Evolutionary conservation across 495 filamentous ascomycete species (phyloP).

Genomic region (Tuber borchii): DNA sequence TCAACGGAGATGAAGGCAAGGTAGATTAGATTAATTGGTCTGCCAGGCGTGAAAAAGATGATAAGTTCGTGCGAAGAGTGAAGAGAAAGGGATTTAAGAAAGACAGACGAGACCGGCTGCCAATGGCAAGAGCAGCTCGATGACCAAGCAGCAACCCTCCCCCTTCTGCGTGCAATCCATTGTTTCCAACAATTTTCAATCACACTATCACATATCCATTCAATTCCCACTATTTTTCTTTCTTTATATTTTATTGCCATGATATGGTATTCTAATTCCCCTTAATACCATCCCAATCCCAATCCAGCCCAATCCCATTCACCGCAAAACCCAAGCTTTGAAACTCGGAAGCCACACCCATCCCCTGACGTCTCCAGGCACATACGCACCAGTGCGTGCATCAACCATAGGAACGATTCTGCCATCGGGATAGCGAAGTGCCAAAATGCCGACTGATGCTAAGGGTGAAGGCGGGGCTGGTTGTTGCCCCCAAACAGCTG

Average conservation of each 20-base stretch:
- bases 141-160: too few species aligned
- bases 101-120: too few species aligned
- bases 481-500: neutral
- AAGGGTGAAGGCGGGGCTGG: neutral
- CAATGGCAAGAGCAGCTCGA: too few species aligned
- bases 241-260: neutral
- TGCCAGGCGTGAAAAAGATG: too few species aligned
- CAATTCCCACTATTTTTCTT: neutral
- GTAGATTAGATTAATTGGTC: too few species aligned
- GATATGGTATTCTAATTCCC: neutral
- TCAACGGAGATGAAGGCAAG: too few species aligned
- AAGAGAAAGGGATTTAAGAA: too few species aligned
- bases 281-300: too few species aligned
- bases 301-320: neutral
- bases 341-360: constrained; percentile 23
- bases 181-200: neutral
- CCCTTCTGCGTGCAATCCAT: too few species aligned
- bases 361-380: constrained; percentile 15
- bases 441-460: constrained; percentile 4
- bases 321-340: constrained; percentile 17
- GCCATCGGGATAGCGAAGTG: constrained; percentile 12
- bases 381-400: constrained; percentile 11
- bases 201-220: neutral
- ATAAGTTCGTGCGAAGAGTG: too few species aligned
- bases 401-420: constrained; percentile 19